Percentiles rank a stretch among this genome's conserved stretches.
phyloP scores from a whole-genome alignment of 768 basidiomycete species.

The Lactarius indigo region DNA sequence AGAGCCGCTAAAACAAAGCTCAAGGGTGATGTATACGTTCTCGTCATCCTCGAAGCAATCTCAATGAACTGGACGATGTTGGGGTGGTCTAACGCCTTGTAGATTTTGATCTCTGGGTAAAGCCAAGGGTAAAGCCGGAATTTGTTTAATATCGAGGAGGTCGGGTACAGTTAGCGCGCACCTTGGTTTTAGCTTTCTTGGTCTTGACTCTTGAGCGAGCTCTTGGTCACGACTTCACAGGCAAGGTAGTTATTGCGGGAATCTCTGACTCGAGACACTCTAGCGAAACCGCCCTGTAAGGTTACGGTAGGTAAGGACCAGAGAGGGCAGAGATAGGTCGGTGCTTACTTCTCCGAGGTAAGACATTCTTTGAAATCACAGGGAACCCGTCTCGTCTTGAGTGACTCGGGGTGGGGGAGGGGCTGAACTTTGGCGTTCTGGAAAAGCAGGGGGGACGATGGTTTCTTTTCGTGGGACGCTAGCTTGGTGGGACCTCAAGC shows the following conservation, averaged over 20 bases:
- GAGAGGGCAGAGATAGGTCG: neutral
- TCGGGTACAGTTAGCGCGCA: constrained; percentile 32
- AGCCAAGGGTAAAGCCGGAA: too few relatives aligned
- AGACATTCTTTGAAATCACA: constrained; percentile 68
- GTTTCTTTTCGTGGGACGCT: constrained; percentile 14
- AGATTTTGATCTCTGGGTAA: constrained; percentile 98
- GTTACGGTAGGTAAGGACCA: neutral
- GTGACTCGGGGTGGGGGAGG: constrained; percentile 80
- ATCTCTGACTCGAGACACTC: constrained; percentile 94
- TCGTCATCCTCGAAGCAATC: constrained; percentile 95
- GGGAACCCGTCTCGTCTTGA: constrained; percentile 52
- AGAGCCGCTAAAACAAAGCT: constrained; percentile 85
- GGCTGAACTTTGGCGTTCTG: constrained; percentile 82
- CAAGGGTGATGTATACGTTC: constrained; percentile 97
- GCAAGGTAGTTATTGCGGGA: constrained; percentile 60
- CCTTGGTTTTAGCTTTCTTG: constrained; percentile 97
- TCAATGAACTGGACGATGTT: constrained; percentile 88
- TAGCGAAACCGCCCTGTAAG: constrained; percentile 82
- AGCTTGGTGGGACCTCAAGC: constrained; percentile 15
- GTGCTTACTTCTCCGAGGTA: constrained; percentile 83
- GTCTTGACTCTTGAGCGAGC: constrained; percentile 87
- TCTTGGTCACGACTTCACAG: constrained; percentile 94
- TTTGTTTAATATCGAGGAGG: neutral
- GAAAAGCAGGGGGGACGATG: constrained; percentile 69
- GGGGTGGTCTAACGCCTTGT: constrained; percentile 83